Evolutionary conservation across 2,329 filamentous ascomycete species (phyloP).

Genomic region (Aspergillus latus): DNA sequence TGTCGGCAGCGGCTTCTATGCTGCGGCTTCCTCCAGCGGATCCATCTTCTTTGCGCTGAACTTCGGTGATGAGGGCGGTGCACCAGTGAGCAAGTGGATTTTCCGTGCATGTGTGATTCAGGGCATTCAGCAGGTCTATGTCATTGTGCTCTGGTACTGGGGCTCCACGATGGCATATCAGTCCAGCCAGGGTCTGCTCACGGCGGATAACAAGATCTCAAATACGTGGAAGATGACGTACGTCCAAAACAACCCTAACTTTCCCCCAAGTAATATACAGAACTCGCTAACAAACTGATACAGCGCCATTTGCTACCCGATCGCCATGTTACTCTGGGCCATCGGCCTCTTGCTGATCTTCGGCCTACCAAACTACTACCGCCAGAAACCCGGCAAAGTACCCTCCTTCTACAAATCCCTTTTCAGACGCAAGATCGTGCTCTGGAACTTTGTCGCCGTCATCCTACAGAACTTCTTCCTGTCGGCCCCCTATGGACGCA

Average conservation of each 20-base stretch:
- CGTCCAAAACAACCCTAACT: slow-evolving; percentile 11
- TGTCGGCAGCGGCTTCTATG: slow-evolving; percentile 62
- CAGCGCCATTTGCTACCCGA: slow-evolving; percentile 56
- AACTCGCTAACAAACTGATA: slow-evolving; percentile 17
- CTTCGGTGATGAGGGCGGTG: slow-evolving; percentile 64
- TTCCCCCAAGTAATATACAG: neutral
- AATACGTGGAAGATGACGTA: slow-evolving; percentile 49
- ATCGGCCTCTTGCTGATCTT: slow-evolving; percentile 58
- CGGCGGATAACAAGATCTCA: slow-evolving; percentile 37
- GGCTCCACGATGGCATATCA: slow-evolving; percentile 54
- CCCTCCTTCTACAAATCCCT: slow-evolving; percentile 66
- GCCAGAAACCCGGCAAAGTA: slow-evolving; percentile 61
- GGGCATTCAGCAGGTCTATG: slow-evolving; percentile 66
- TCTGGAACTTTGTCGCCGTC: slow-evolving; percentile 66
- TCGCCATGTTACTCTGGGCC: slow-evolving; percentile 58
- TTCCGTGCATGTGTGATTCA: slow-evolving; percentile 66
- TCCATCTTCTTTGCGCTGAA: slow-evolving; percentile 67
- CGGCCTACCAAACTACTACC: slow-evolving; percentile 66
- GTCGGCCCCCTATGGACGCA: slow-evolving; percentile 64
- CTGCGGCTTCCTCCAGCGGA: slow-evolving; percentile 61
- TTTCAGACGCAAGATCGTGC: slow-evolving; percentile 62
- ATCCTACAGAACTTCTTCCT: slow-evolving; percentile 68
- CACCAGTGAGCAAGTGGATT: slow-evolving; percentile 65
- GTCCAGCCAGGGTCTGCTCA: slow-evolving; percentile 43
- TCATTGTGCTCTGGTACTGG: slow-evolving; percentile 67